Evolutionary conservation across 2,329 filamentous ascomycete species (phyloP).

Genomic region (Rhinocladiella mackenziei): DNA sequence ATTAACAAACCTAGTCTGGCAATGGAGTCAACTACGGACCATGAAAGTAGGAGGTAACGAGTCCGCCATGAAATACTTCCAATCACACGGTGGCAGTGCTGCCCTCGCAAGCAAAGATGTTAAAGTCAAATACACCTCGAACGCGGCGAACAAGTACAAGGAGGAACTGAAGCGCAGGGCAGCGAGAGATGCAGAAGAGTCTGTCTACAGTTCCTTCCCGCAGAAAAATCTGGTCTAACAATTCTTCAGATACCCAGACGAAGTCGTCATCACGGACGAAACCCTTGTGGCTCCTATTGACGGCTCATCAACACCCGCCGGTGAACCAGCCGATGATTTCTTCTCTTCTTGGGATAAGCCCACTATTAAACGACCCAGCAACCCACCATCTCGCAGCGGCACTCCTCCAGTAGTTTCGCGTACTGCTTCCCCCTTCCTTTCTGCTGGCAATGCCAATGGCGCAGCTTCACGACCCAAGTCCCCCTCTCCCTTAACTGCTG

Average conservation of each 20-base stretch:
- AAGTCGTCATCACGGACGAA: constrained; percentile 79
- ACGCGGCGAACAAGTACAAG: constrained; percentile 94
- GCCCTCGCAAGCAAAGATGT: constrained; percentile 93
- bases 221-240: constrained; percentile 20
- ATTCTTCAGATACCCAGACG: constrained; percentile 65
- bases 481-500: constrained; percentile 57
- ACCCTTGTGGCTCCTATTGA: constrained; percentile 57
- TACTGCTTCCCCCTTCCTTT: constrained; percentile 86
- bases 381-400: constrained; percentile 81
- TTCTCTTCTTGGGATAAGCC: constrained; percentile 99
- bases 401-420: constrained; percentile 79
- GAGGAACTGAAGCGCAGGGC: constrained; percentile 87
- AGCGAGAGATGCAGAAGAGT: constrained; percentile 79
- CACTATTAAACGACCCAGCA: constrained; percentile 90
- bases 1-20: constrained; percentile 66
- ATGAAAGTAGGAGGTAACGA: constrained; percentile 99
- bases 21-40: constrained; percentile 94
- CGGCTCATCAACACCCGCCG: constrained; percentile 70
- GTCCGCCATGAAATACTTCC: constrained; percentile 96
- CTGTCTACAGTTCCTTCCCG: constrained; percentile 37
- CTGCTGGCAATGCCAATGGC: constrained; percentile 60
- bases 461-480: constrained; percentile 74
- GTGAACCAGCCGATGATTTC: constrained; percentile 75
- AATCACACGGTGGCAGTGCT: constrained; percentile 89
- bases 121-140: constrained; percentile 94